Evolutionary conservation across 108 stramenopile genomes (phyloP).

Genomic region (Cyclotella baltica): DNA sequence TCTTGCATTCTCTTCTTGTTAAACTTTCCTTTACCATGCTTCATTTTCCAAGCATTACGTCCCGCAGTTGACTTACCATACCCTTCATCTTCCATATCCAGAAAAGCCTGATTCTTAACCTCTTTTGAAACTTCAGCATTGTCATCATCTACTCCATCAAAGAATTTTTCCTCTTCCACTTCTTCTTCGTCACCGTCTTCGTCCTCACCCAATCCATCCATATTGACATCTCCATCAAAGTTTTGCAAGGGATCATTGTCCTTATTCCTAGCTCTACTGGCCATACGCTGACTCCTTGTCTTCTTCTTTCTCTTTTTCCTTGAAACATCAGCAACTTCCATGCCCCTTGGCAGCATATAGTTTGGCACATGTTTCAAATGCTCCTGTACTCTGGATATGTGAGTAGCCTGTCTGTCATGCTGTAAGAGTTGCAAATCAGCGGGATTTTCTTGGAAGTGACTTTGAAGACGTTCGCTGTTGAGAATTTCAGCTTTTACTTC

Average conservation of each 20-base stretch:
- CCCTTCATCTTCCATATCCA: conserved; percentile 67
- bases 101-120: conserved; percentile 68
- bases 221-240: conserved; percentile 78
- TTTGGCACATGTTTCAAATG: conserved; percentile 94
- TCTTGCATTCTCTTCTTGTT: conserved; percentile 34
- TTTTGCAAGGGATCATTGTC: conserved; percentile 93
- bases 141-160: conserved; percentile 64
- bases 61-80: conserved; percentile 89
- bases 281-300: conserved; percentile 52
- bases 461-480: conserved; percentile 91
- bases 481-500: conserved; percentile 95
- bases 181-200: conserved; percentile 36
- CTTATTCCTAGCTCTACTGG: conserved; percentile 50
- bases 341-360: conserved; percentile 93
- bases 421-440: conserved; percentile 86
- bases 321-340: conserved; percentile 87
- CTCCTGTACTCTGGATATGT: conserved; percentile 83
- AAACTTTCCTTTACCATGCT: conserved; percentile 94
- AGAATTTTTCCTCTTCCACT: conserved; percentile 54
- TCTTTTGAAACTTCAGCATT: conserved; percentile 54
- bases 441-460: conserved; percentile 96
- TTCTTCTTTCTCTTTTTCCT: conserved; percentile 84
- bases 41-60: conserved; percentile 92
- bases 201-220: conserved; percentile 68
- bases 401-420: conserved; percentile 84